phyloP scores from a whole-genome alignment of 2,329 filamentous ascomycete genomes.

The Fusarium mangiferae region DNA sequence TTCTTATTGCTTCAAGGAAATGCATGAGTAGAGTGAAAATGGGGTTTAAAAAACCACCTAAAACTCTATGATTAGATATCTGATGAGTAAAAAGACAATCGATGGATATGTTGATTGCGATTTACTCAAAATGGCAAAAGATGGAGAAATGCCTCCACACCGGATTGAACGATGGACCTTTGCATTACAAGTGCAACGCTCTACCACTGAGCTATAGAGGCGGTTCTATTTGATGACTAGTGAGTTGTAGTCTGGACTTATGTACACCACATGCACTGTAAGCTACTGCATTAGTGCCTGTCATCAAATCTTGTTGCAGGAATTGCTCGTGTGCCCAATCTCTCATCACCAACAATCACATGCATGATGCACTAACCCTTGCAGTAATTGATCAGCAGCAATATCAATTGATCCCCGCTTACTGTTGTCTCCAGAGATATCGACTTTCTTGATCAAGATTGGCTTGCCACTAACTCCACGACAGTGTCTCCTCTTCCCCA shows the following conservation, averaged over 20 bases:
- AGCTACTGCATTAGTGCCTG: not conserved
- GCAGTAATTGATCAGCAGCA: not conserved
- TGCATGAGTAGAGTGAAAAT: not conserved
- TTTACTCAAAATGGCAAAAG: not conserved
- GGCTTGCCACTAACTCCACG: not conserved
- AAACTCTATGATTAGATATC: too few relatives aligned
- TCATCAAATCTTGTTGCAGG: not conserved
- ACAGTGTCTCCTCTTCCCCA: not conserved
- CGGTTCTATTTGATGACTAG: not conserved
- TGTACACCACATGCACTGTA: fast-evolving
- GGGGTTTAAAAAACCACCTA: not conserved
- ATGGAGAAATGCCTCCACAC: conserved; percentile 13
- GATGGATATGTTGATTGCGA: fast-evolving
- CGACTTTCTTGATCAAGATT: conserved; percentile 1
- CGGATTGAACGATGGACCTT: conserved; percentile 34
- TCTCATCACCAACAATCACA: not conserved
- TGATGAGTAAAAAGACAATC: not conserved
- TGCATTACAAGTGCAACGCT: conserved; percentile 33
- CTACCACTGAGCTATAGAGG: conserved; percentile 35
- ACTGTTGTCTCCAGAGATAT: not conserved
- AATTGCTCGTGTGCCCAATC: conserved; percentile 3
- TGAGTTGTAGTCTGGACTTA: fast-evolving
- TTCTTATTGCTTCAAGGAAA: fast-evolving
- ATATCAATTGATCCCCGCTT: not conserved
- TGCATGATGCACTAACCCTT: not conserved